Percentiles rank a stretch among this genome's conserved stretches.
These are phyloP conservation scores for Pugionium cornutum DNA, from an alignment of 345 rosid genomes.

Conservation along the genomic window DNA sequence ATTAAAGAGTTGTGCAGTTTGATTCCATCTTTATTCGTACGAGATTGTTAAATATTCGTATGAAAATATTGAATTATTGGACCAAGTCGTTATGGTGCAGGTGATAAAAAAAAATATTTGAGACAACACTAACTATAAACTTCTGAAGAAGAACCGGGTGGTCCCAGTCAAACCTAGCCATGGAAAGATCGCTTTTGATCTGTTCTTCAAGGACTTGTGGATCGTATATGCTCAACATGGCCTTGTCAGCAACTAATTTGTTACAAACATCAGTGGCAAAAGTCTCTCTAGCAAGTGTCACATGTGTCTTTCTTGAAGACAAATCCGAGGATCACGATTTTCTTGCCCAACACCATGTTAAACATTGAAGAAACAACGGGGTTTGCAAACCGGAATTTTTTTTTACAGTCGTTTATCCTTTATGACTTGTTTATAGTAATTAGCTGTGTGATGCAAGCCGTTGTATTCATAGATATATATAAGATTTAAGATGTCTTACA, in stretches of 20 bases:
- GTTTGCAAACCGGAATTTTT: conserved; percentile 66
- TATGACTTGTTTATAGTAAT: conserved; percentile 76
- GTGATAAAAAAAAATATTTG: conserved; percentile 6
- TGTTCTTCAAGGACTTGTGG: conserved; percentile 66
- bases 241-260: conserved; percentile 63
- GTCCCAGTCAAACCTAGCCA: conserved; percentile 79
- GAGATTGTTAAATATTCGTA: no score
- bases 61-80: no score
- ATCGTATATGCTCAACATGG: conserved; percentile 59
- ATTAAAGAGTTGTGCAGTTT: no score
- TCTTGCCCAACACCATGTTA: conserved; percentile 61
- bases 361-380: conserved; percentile 66
- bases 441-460: conserved; percentile 69
- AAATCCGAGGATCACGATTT: conserved; percentile 67
- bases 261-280: conserved; percentile 75
- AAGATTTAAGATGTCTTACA: conserved; percentile 67
- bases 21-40: no score
- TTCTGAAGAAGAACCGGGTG: conserved; percentile 63
- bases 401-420: conserved; percentile 74
- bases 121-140: conserved; percentile 49
- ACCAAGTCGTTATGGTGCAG: no score
- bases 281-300: conserved; percentile 67
- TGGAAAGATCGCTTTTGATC: conserved; percentile 63
- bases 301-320: conserved; percentile 81
- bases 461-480: conserved; percentile 72